Conservation (phyloP, 1,139 yeast species). For the Geotrichum reessii region DNA sequence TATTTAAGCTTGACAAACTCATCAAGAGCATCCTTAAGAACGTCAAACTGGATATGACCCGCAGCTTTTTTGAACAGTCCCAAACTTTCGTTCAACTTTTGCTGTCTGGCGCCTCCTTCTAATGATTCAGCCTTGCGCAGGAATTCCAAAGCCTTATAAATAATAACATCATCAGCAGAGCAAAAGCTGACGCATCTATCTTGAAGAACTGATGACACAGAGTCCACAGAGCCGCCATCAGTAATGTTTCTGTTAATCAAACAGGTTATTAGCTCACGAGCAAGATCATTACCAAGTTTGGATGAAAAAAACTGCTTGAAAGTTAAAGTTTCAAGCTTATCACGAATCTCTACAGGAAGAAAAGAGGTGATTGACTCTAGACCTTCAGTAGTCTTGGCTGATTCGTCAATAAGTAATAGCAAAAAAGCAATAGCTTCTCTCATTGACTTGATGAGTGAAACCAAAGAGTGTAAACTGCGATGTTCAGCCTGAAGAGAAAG, state of each 20-base stretch:
- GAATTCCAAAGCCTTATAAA: conserved; percentile 90
- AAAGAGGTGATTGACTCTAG: conserved; percentile 65
- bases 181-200: conserved; percentile 94
- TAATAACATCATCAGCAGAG: conserved; percentile 86
- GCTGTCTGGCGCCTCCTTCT: conserved; percentile 64
- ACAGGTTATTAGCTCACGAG: conserved; percentile 82
- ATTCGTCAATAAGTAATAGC: conserved; percentile 74
- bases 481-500: conserved; percentile 87
- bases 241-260: conserved; percentile 82
- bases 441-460: conserved; percentile 68
- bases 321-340: conserved; percentile 57
- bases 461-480: conserved; percentile 74
- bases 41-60: conserved; percentile 70
- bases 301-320: conserved; percentile 78
- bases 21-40: conserved; percentile 70
- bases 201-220: conserved; percentile 80
- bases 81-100: conserved; percentile 70
- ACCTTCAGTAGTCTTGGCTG: conserved; percentile 37
- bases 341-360: conserved; percentile 60
- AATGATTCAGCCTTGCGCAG: conserved; percentile 62
- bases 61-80: conserved; percentile 74
- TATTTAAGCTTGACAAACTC: conserved; percentile 74
- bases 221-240: conserved; percentile 90
- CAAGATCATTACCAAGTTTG: conserved; percentile 52
- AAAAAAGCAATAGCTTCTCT: conserved; percentile 88